Conservation (phyloP, 352 stramenopile species). For the Pilasporangium apinafurcum region DNA sequence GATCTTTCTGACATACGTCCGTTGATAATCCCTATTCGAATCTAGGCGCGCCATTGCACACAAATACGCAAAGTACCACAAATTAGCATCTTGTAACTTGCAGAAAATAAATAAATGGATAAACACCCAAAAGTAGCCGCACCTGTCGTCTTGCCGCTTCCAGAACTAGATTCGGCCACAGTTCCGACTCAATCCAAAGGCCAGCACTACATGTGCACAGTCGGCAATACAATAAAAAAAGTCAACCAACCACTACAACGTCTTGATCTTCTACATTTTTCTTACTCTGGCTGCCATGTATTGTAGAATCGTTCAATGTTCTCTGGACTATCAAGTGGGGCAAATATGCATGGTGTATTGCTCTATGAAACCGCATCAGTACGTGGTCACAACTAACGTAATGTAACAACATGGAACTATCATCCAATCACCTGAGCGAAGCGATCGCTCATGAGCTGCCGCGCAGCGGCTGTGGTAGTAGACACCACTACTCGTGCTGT, state of each 20-base stretch:
- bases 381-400: neutral
- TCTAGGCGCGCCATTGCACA: too few relatives aligned
- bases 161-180: conserved; percentile 69
- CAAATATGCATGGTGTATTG: conserved; percentile 42
- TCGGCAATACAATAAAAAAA: neutral
- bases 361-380: neutral
- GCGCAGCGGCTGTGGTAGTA: conserved; percentile 61
- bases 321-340: conserved; percentile 47
- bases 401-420: conserved; percentile 10
- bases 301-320: conserved; percentile 58
- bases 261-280: neutral
- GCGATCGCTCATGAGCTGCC: conserved; percentile 25
- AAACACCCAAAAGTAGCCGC: too few relatives aligned
- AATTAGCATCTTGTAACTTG: too few relatives aligned
- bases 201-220: conserved; percentile 24
- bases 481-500: conserved; percentile 45
- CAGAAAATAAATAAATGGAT: too few relatives aligned
- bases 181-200: conserved; percentile 75
- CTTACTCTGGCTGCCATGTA: conserved; percentile 53
- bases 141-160: conserved; percentile 37
- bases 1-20: conserved; percentile 53
- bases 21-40: conserved; percentile 60
- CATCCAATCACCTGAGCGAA: conserved; percentile 2
- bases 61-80: too few relatives aligned
- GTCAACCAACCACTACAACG: neutral